Base-by-base conservation (phyloP, 768 basidiomycete genomes). In the Macrolepiota fuliginosa region DNA sequence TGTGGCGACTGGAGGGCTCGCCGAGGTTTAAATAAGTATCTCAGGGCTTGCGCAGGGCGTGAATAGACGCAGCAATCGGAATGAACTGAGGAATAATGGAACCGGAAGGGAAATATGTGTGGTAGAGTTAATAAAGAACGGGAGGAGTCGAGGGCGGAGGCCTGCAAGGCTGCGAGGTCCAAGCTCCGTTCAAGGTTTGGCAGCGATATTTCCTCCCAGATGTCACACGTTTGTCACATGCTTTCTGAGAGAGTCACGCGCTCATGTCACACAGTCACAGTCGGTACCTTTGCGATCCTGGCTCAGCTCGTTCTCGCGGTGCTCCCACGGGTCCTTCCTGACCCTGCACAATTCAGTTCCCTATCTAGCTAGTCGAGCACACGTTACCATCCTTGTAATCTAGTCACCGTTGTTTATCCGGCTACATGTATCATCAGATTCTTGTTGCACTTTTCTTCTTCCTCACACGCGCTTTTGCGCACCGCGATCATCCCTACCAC, bases 11-110 rank as follows among this genome's bases (percentile, higher is more conserved):
- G 45, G 24, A 46, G 40, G 53, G 29, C 29, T 32, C 7, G 29
- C 29, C 53, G 22, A 40, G 19, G 53, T 54, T 62, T 68, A 68
- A 66, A 70, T 70, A 69, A 46, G 53, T 24, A 56, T 39, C 49
- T 51, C 36, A 42, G 50, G 50, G 50, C 40, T 37, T 59, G 51
- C 36, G 58, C 35, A 52, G 39, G 25, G 37, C 19, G 19, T 24
- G 51, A 32, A 42, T 9, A 50, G 24, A 12, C 17, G 37, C 11
- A 6, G 22, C 45, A 25, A 53, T 52, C 50, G 29, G n/a, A 25
- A 11, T 15, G 42, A 49, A 57, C 36, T 13, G 40, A 39, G 22
- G 37, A 49, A 49, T 50, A 36, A 5, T 22, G 47, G 4, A 49
- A 36, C 22, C 3, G 13, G 46, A 29, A 22, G 32, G 11, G 42